Conservation (phyloP, 371 early-diverging fungal genomes). For the Syncephalastrum sp. region DNA sequence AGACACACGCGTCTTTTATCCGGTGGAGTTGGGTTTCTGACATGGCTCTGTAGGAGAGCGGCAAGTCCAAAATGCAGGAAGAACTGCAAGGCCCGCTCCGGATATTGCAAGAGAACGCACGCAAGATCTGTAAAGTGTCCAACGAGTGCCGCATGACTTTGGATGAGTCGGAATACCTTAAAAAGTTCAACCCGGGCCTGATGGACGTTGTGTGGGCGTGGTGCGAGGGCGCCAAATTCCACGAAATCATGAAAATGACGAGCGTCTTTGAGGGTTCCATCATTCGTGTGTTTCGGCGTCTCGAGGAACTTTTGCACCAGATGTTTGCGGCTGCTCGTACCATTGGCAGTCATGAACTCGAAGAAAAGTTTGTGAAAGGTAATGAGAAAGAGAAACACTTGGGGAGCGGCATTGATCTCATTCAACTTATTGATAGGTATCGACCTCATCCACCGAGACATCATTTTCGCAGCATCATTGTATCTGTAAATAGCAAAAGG, state of each 20-base stretch:
- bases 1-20: not conserved
- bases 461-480: constrained; percentile 97
- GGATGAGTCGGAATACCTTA: constrained; percentile 82
- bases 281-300: constrained; percentile 91
- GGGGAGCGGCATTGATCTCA: not conserved
- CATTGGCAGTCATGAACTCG: constrained; percentile 98
- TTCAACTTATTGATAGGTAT: constrained; percentile 50
- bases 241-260: constrained; percentile 95
- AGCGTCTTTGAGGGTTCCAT: constrained; percentile 97
- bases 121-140: constrained; percentile 85
- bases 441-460: constrained; percentile 96
- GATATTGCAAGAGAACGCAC: constrained; percentile 84
- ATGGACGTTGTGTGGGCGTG: constrained; percentile 99
- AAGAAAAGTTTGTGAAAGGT: constrained; percentile 94
- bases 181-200: constrained; percentile 83
- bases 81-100: constrained; percentile 82
- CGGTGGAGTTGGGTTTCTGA: not conserved
- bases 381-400: constrained; percentile 15
- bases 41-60: constrained; percentile 2
- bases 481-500: constrained; percentile 69
- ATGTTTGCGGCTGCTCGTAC: constrained; percentile 94
- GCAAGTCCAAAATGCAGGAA: constrained; percentile 51
- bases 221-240: constrained; percentile 95
- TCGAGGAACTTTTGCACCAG: constrained; percentile 97
- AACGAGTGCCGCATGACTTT: constrained; percentile 85